Base-by-base conservation (phyloP, 2,329 filamentous ascomycete species). In the Arthrobotrys conoides region DNA sequence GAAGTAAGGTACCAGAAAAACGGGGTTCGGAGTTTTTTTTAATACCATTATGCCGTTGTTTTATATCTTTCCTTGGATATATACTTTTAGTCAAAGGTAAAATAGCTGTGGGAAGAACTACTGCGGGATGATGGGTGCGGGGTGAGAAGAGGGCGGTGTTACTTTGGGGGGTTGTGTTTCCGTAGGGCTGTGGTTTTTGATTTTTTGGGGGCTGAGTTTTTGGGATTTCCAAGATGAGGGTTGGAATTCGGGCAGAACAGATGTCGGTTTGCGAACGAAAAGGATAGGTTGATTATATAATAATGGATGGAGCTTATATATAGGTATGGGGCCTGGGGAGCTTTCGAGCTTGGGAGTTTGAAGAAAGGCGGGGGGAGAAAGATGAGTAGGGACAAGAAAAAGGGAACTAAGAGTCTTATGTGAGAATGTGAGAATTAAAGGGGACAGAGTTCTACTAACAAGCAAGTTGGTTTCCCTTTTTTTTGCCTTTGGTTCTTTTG, bases 231-330 rank as follows among this genome's bases (percentile, higher is more conserved):
- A 8, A 44, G 16, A 20, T 51, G 48, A 24, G 22, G 48, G n/a
- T n/a, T n/a, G n/a, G n/a, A n/a, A n/a, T 46, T 46, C 20, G n/a
- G 48, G 22, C 22, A 27, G 48, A n/a, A 51, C 22, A 27, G 48
- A 3, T 27, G 22, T 24, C 10, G 2, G 2, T 27, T 46, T 46
- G 44, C 44, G 44, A 20, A 46, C 1, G 9, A 46, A 20, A 6
- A 30, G 27, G 27, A 30, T 30, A 30, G 6, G 27, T 51, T 55
- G 64, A 67, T 67, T 67, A 67, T 67, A 67, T 67, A 67, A 68
- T 49, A 57, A n/a, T n/a, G n/a, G n/a, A n/a, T n/a, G n/a, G n/a
- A n/a, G n/a, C n/a, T n/a, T n/a, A n/a, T n/a, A n/a, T n/a, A n/a
- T n/a, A n/a, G n/a, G n/a, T n/a, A n/a, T n/a, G n/a, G n/a, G 41